Evolutionary conservation across 164 flowering plant species (phyloP), one percentile per base, ranked within the genome.

Genomic region (Euptelea pleiosperma): DNA sequence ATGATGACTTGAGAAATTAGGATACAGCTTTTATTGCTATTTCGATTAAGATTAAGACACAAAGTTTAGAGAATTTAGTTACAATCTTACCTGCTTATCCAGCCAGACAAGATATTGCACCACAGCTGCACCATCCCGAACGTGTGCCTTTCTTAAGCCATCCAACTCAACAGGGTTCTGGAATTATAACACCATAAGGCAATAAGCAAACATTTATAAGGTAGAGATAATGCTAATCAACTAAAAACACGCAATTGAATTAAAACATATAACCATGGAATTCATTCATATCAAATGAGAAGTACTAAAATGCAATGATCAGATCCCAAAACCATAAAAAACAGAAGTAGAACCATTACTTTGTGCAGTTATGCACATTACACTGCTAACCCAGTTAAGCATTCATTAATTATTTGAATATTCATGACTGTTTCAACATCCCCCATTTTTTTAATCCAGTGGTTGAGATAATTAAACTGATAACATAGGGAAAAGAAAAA

Each of bases 51-150:
- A 7, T 4, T 16, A 35, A 35, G 21, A 36, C 6, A 36, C 16
- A 16, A 9, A 18, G 8, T 35, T 53, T 11, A 24, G 10, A 58
- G n/a, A 31, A 46, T 48, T 25, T 35, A 34, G 16, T 36, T 36
- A 15, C 24, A 50, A 48, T 1, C 42, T 19, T 67, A 89, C 98
- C 92, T 90, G 85, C 69, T 74, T 75, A 73, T 93, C 99, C 66
- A 90, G 81, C 97, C 99, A 93, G 47, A 66, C 83, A 73, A 90
- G 83, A 75, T 77, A 93, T 61, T 93, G 96, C 67, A 93, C 99
- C 62, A 93, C 91, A 61, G 99, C 96, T 55, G 95, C 97, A 58
- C 99, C 99, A 79, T 93, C 99, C 41, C 97, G 86, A 41, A 93
- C 61, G 49, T 93, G 99, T 19, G 90, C 84, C 26, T 85, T 84